Evolutionary conservation across 2,329 filamentous ascomycete species (phyloP).

Genomic region (Aspergillus aculeatus): DNA sequence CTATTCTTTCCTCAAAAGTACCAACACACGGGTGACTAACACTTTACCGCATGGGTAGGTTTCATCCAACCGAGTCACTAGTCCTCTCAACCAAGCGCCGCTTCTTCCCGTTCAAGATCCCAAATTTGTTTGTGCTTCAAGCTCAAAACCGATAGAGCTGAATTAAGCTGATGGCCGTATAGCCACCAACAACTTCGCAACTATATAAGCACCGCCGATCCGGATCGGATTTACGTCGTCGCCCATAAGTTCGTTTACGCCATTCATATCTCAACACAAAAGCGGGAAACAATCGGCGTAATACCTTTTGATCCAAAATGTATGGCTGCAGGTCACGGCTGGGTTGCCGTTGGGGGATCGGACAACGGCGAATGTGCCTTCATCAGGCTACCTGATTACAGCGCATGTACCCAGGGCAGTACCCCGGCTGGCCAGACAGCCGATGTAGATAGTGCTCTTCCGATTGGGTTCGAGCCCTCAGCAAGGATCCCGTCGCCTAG

Average conservation of each 20-base stretch:
- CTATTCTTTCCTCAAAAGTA: not conserved
- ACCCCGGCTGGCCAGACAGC: slow-evolving; percentile 36
- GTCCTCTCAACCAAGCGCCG: slow-evolving; percentile 61
- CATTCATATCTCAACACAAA: slow-evolving; percentile 66
- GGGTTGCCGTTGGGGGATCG: slow-evolving; percentile 82
- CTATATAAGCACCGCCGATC: slow-evolving; percentile 76
- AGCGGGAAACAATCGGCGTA: slow-evolving; percentile 70
- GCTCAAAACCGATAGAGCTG: not conserved
- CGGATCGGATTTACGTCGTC: slow-evolving; percentile 81
- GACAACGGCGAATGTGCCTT: slow-evolving; percentile 84
- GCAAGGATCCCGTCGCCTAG: slow-evolving; percentile 27
- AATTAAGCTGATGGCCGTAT: slow-evolving; percentile 19
- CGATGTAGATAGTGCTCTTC: slow-evolving; percentile 59
- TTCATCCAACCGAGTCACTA: slow-evolving; percentile 64
- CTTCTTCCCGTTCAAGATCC: slow-evolving; percentile 67
- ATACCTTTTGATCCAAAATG: slow-evolving; percentile 76
- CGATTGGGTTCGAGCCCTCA: slow-evolving; percentile 47
- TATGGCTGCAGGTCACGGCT: slow-evolving; percentile 80
- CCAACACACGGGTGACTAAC: slow-evolving; percentile 15
- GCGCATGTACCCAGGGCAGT: slow-evolving; percentile 40
- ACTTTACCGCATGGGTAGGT: slow-evolving; percentile 44
- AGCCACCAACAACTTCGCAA: slow-evolving; percentile 66
- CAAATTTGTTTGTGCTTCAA: slow-evolving; percentile 58
- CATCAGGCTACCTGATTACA: slow-evolving; percentile 58
- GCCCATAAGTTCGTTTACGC: slow-evolving; percentile 71